Percentiles rank a stretch among this genome's conserved stretches.
Conservation (phyloP, 225 moss, liverwort and hornwort species). For the Thuidium tamariscinum region DNA sequence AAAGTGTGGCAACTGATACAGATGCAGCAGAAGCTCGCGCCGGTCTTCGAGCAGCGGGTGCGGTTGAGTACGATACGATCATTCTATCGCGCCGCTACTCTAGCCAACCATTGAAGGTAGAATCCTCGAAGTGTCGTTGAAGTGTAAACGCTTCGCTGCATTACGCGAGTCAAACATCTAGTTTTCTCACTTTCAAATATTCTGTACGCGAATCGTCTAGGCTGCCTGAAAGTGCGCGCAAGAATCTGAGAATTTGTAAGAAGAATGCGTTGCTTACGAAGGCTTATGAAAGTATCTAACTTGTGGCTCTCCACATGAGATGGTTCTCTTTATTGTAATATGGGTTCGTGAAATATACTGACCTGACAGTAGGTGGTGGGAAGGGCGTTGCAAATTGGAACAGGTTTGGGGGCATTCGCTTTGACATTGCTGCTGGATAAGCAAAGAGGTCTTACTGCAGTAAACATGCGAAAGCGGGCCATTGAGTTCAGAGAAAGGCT, state of each 20-base stretch:
- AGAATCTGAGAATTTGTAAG: background rate
- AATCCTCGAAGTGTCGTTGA: background rate
- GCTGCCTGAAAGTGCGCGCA: background rate
- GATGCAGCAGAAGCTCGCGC: conserved; percentile 41
- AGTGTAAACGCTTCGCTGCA: background rate
- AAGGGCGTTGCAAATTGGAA: conserved; percentile 66
- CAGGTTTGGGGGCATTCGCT: conserved; percentile 62
- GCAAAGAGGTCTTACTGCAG: conserved; percentile 40
- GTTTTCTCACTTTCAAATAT: background rate
- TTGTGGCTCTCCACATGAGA: background rate
- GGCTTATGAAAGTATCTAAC: background rate
- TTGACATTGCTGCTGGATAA: conserved; percentile 55
- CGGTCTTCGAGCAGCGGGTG: conserved; percentile 21
- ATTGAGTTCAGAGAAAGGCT: conserved; percentile 65
- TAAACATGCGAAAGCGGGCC: conserved; percentile 81
- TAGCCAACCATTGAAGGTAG: conserved; percentile 40
- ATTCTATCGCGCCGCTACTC: conserved; percentile 23
- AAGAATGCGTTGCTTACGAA: background rate
- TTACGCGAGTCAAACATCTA: background rate
- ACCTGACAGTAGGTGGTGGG: conserved; percentile 63
- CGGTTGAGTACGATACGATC: conserved; percentile 24
- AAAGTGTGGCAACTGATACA: background rate
- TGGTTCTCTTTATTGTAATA: background rate
- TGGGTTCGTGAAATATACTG: conserved; percentile 13
- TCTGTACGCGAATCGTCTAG: background rate